These are phyloP conservation scores for Phialocephala subalpina DNA, from an alignment of 2,329 filamentous ascomycete genomes.

Conservation along the genomic window DNA sequence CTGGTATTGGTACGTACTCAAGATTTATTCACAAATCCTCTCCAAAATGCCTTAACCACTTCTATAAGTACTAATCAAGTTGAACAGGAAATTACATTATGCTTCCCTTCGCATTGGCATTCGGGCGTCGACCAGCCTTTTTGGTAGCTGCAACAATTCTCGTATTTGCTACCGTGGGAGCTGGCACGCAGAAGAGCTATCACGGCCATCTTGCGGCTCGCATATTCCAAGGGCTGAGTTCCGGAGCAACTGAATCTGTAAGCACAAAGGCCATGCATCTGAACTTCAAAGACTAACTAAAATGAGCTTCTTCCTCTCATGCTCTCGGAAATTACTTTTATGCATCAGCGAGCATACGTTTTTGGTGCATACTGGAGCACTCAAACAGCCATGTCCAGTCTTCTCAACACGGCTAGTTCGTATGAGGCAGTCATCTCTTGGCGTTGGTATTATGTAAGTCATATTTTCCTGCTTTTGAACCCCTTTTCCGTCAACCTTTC, in stretches of 20 bases:
- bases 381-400: neutral
- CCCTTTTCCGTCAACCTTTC: too few species aligned
- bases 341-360: conserved; percentile 2
- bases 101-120: conserved; percentile 1
- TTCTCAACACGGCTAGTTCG: conserved; percentile 7
- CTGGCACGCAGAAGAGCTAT: neutral
- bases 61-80: neutral
- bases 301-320: conserved; percentile 7
- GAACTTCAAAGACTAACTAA: too few species aligned
- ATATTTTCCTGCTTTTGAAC: neutral
- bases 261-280: neutral
- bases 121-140: conserved; percentile 3
- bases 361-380: conserved; percentile 6
- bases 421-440: neutral
- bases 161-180: neutral
- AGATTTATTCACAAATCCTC: neutral
- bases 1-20: conserved; percentile 4
- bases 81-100: conserved; percentile 8
- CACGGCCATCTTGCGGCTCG: conserved; percentile 3
- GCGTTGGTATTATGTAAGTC: neutral
- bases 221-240: conserved; percentile 7
- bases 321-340: conserved; percentile 3
- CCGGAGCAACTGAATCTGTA: conserved; percentile 11
- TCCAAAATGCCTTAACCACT: neutral
- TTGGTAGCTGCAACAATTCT: neutral